Percentiles rank a stretch among this genome's conserved stretches.
These are phyloP conservation scores for Monilinia aucupariae DNA, from an alignment of 2,329 filamentous ascomycete species.

Conservation along the genomic window DNA sequence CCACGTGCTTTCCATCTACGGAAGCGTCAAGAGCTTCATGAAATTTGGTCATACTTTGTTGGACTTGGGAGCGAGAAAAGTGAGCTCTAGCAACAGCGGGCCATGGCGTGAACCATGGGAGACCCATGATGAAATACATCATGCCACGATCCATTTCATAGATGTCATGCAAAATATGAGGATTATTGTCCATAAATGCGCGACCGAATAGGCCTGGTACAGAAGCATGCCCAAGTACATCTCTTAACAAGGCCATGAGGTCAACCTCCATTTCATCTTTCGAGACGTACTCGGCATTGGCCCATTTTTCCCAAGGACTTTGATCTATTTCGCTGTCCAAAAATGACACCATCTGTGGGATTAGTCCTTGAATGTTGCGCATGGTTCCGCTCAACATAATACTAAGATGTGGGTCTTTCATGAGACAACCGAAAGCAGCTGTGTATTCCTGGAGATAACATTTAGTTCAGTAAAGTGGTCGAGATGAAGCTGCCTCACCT, in stretches of 20 bases:
- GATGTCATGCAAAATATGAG: conserved; percentile 49
- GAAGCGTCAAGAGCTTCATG: conserved; percentile 40
- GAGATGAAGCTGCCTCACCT: conserved; percentile 32
- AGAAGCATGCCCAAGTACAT: conserved; percentile 50
- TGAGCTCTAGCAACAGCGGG: conserved; percentile 46
- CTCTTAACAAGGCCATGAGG: conserved; percentile 48
- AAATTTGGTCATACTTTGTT: conserved; percentile 39
- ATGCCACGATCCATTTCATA: conserved; percentile 51
- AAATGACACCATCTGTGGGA: conserved; percentile 55
- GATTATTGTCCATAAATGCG: conserved; percentile 47
- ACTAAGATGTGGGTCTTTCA: conserved; percentile 43
- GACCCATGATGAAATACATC: conserved; percentile 47
- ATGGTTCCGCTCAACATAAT: conserved; percentile 38
- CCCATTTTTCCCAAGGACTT: conserved; percentile 55
- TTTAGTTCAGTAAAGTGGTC: conserved; percentile 26
- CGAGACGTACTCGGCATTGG: conserved; percentile 40
- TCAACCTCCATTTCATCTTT: conserved; percentile 46
- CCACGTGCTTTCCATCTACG: conserved; percentile 39
- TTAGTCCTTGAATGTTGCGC: conserved; percentile 39
- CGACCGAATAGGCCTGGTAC: conserved; percentile 48
- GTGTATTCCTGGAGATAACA: neutral
- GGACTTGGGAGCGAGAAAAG: conserved; percentile 41
- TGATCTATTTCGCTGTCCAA: conserved; percentile 55
- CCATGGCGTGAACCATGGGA: conserved; percentile 51
- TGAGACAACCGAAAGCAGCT: conserved; percentile 36